Base-by-base conservation (phyloP, 345 rosid genomes). In the Aethionema arabicum region DNA sequence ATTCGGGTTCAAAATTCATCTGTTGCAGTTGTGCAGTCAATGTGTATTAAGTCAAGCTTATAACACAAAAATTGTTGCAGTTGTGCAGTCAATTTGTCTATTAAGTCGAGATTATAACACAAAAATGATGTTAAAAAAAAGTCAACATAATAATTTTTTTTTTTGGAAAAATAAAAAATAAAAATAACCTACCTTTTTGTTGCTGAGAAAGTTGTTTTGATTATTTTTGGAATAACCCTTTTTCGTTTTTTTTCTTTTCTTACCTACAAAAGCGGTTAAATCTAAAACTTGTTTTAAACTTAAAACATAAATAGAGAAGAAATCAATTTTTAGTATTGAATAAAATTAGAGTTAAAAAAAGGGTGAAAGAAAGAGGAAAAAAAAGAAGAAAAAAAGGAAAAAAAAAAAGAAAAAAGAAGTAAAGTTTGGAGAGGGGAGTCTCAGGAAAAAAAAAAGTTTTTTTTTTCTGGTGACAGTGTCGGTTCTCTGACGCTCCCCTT, bases 401-500 rank as follows among this genome's bases (percentile, higher is more conserved):
- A 39, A 14, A 9, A 11, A 44, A 37, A 32, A 59, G 16, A 49
- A 38, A 35, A 37, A 36, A 62, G 49, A 55, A 67, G 72, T 51
- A 60, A 62, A 63, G 72, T 66, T 66, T 67, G 63, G 13, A 62
- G 77, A 73, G 77, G 69, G 77, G 77, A 73, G 76, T 73, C 67
- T 55, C 67, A 75, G 77, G 70, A 59, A 49, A 65, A 53, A 36
- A 52, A 29, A 69, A 44, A 57, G 13, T 47, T 46, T 42, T 70
- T 70, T 70, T 76, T 79, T 72, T 63, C 76, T 72, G 70, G 82
- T 50, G 84, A 74, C 80, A 65, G 77, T 68, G 77, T 79, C 79
- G 77, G 69, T 74, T 76, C 84, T 80, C 83, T 76, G 81, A 68
- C 76, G 78, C 84, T 80, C 81, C 85, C 70, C 46, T 52, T 72